Evolutionary conservation across 2,329 filamentous ascomycete genomes (phyloP), one percentile per base, ranked within the genome.

Genomic region (Verticillium zaregamsianum): DNA sequence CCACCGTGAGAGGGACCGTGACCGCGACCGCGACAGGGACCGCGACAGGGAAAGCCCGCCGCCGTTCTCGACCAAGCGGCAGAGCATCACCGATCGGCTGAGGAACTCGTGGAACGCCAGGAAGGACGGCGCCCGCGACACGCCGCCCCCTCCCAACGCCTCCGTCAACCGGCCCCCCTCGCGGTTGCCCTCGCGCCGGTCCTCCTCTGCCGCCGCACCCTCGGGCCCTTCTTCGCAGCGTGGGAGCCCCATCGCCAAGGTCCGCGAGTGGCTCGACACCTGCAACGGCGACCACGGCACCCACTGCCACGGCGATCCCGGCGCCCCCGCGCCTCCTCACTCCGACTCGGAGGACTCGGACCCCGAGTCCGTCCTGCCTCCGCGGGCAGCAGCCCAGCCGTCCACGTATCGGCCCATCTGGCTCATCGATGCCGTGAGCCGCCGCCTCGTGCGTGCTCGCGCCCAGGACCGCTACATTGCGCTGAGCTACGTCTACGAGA

Each of bases 401-500:
- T 39, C 58, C 7, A 77, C 74, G 33, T 80, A 76, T 71, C 72
- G 73, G 31, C 78, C 78, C 5, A 64, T 70, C 31, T 78, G 74
- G 70, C 74, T 80, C 57, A 72, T 80, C 61, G 77, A 80, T 62
- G 73, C 73, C 14, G 72, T 76, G 35, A 74, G 78, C 54, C 71
- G 73, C 7, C 68, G 74, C 55, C 68, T 80, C 25, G 77, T 80
- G 6, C 72, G 70, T 17, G 70, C 76, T 15, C 71, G 73, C n/a
- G 71, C 74, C 2, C 68, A 68, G 11, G 77, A 80, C 56, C 69
- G 76, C 37, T 81, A 80, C 58, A 66, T 79, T 4, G 76, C 79
- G n/a, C 71, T 81, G 28, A 80, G 78, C 69, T 81, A 81, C 64
- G 77, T 80, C 37, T 79, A 76, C 71, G 76, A 75, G 8, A 68